A percentile compares a stretch with the other conserved stretches of the same genome.
Evolutionary conservation across 139 green algal species (phyloP).

Genomic region (Dunaliella sp.): DNA sequence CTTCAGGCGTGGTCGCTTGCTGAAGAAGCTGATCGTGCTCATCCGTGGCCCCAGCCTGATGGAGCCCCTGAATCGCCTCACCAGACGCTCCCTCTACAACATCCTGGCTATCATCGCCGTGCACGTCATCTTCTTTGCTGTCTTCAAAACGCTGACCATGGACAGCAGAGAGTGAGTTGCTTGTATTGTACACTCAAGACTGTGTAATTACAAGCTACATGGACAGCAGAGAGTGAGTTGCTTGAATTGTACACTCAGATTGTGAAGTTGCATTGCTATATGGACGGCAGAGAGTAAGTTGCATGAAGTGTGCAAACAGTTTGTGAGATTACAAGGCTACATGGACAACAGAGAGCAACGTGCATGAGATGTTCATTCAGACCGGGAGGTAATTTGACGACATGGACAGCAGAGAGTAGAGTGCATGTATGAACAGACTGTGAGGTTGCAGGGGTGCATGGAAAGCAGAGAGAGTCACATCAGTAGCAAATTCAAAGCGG

Average conservation of each 20-base stretch:
- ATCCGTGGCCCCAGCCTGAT: slow-evolving; percentile 18
- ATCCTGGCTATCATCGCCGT: slow-evolving; percentile 14
- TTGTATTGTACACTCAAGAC: too few species aligned
- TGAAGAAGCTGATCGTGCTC: slow-evolving; percentile 18
- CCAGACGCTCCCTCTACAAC: background rate
- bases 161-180: background rate
- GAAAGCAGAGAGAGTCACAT: too few species aligned
- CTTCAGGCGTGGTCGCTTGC: slow-evolving; percentile 8
- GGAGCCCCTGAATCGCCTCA: slow-evolving; percentile 11
- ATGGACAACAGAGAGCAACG: too few species aligned
- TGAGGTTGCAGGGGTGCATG: background rate
- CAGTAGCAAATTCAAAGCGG: too few species aligned
- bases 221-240: too few species aligned
- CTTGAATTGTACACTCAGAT: too few species aligned
- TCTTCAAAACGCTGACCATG: background rate
- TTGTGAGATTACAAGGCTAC: background rate
- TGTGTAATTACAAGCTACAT: too few species aligned
- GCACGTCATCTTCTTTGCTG: slow-evolving; percentile 20
- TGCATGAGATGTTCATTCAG: too few species aligned
- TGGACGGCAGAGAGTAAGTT: background rate
- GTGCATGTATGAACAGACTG: too few species aligned
- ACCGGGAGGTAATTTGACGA: too few species aligned
- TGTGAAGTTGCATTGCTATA: too few species aligned
- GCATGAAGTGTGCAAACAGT: too few species aligned
- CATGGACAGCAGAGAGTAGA: background rate